Evolutionary conservation across 129 eudicot genomes (phyloP).

Genomic region (Chrysanthemum lavandulifolium): DNA sequence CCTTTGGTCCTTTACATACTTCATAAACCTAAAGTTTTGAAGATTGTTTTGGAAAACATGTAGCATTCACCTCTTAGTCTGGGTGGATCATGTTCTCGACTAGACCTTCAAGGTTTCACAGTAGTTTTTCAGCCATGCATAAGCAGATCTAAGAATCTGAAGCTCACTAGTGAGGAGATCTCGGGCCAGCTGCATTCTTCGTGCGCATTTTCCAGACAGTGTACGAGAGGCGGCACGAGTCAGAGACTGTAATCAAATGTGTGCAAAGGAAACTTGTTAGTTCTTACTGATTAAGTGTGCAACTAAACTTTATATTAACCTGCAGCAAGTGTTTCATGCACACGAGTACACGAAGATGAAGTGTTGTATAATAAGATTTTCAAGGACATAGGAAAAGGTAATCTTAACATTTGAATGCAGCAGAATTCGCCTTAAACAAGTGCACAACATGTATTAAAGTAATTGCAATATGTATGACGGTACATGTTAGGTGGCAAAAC

Average conservation of each 20-base stretch:
- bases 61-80: neutral
- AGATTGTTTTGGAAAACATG: neutral
- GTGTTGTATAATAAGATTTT: too few species aligned
- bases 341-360: too few species aligned
- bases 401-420: too few species aligned
- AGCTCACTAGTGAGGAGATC: conserved; percentile 70
- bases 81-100: neutral
- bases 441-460: too few species aligned
- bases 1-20: conserved; percentile 11
- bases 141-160: conserved; percentile 67
- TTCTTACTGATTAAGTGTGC: conserved; percentile 6
- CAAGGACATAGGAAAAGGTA: too few species aligned
- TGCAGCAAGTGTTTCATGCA: too few species aligned
- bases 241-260: conserved; percentile 39
- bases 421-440: too few species aligned
- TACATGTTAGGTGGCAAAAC: too few species aligned
- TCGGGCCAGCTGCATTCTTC: conserved; percentile 54
- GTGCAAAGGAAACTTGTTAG: neutral
- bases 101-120: conserved; percentile 36
- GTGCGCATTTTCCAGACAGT: conserved; percentile 21
- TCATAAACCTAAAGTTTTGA: neutral
- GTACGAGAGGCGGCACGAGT: conserved; percentile 18
- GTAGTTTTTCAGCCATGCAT: conserved; percentile 69
- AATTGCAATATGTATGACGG: too few species aligned
- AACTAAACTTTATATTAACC: too few species aligned